phyloP scores from a whole-genome alignment of 352 stramenopile genomes.

The Phytopythium montanum region DNA sequence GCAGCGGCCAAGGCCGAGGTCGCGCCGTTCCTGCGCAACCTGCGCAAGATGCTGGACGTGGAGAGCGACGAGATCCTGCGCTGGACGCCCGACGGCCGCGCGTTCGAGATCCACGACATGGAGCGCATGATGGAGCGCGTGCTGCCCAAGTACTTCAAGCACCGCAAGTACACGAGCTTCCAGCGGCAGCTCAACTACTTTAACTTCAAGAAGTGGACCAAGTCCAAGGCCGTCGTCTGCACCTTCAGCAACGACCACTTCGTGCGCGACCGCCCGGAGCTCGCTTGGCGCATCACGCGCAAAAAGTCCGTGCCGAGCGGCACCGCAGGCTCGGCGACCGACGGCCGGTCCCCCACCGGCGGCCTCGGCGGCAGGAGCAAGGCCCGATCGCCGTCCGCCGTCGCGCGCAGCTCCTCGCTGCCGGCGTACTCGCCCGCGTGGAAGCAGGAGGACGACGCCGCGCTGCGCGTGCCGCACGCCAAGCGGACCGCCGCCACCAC shows the following conservation, averaged over 20 bases:
- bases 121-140: conserved; percentile 61
- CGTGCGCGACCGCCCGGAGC: conserved; percentile 49
- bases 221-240: conserved; percentile 66
- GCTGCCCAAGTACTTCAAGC: conserved; percentile 94
- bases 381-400: background rate
- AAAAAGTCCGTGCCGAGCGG: conserved; percentile 54
- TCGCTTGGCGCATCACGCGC: conserved; percentile 56
- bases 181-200: conserved; percentile 95
- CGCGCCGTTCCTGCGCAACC: conserved; percentile 60
- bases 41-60: conserved; percentile 53
- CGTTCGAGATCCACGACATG: conserved; percentile 75
- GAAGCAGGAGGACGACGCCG: conserved; percentile 3
- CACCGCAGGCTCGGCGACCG: conserved; percentile 8
- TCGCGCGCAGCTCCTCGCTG: conserved; percentile 1
- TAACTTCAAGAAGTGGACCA: conserved; percentile 77
- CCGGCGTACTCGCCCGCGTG: background rate
- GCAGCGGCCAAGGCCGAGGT: conserved; percentile 39
- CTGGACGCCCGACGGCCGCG: conserved; percentile 44
- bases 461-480: conserved; percentile 2
- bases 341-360: background rate
- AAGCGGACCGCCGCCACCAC: background rate
- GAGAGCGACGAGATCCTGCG: conserved; percentile 42
- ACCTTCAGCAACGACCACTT: conserved; percentile 77
- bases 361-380: conserved; percentile 1
- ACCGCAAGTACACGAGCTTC: conserved; percentile 93